phyloP scores from a whole-genome alignment of 306 rosid genomes.

The Glycine latifolia region DNA sequence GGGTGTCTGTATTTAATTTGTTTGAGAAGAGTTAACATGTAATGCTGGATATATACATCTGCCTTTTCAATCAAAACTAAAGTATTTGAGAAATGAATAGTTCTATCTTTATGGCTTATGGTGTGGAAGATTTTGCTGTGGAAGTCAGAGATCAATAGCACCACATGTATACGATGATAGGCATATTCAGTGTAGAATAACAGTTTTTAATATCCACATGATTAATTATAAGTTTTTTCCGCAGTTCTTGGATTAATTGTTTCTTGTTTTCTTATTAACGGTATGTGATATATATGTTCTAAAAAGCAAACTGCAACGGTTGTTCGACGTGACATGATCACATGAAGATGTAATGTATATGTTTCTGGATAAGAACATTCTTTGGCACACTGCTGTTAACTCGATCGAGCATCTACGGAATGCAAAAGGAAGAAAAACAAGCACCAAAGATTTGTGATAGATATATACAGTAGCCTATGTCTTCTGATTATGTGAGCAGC shows the following conservation, averaged over 20 bases:
- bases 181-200: slow-evolving; percentile 31
- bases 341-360: neutral
- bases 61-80: neutral
- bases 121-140: slow-evolving; percentile 3
- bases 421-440: slow-evolving; percentile 19
- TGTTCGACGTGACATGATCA: slow-evolving; percentile 22
- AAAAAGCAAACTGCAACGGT: slow-evolving; percentile 20
- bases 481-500: slow-evolving; percentile 6
- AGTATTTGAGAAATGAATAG: slow-evolving; percentile 1
- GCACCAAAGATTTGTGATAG: neutral
- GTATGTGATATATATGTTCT: slow-evolving; percentile 6
- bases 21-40: slow-evolving; percentile 28
- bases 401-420: slow-evolving; percentile 6
- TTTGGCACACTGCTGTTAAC: neutral
- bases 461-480: neutral
- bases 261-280: slow-evolving; percentile 9
- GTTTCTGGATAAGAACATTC: slow-evolving; percentile 40
- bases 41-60: neutral
- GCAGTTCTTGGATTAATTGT: neutral
- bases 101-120: slow-evolving; percentile 1
- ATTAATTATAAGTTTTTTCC: neutral
- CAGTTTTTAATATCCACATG: neutral
- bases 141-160: slow-evolving; percentile 1
- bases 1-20: slow-evolving; percentile 37
- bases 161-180: neutral